Conservation (phyloP, 768 basidiomycete genomes). For the Epithele typhae region DNA sequence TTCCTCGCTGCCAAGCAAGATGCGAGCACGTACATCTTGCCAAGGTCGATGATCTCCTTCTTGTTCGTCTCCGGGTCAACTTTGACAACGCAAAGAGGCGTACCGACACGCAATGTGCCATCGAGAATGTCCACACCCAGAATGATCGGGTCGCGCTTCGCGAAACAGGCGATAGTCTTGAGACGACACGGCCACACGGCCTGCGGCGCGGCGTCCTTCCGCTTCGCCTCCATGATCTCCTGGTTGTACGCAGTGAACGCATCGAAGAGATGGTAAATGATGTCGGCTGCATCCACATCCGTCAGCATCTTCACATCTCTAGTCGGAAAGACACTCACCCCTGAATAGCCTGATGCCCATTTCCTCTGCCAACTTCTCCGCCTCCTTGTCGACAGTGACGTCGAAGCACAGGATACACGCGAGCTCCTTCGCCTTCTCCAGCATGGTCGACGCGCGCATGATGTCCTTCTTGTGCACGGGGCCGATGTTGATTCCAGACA, state of each 20-base stretch:
- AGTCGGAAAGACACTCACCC: slow-evolving; percentile 46
- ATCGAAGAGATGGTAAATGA: slow-evolving; percentile 98
- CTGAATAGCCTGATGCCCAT: slow-evolving; percentile 93
- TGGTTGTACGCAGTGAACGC: slow-evolving; percentile 92
- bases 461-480: slow-evolving; percentile 95
- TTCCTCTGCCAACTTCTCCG: slow-evolving; percentile 87
- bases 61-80: slow-evolving; percentile 83
- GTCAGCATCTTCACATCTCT: slow-evolving; percentile 3
- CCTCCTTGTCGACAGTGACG: slow-evolving; percentile 90
- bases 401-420: slow-evolving; percentile 97
- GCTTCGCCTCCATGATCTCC: slow-evolving; percentile 89
- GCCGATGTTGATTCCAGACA: slow-evolving; percentile 96
- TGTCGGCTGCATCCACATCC: slow-evolving; percentile 63
- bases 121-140: slow-evolving; percentile 95
- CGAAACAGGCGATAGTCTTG: slow-evolving; percentile 90
- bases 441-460: slow-evolving; percentile 88
- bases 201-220: slow-evolving; percentile 86
- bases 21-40: slow-evolving; percentile 73
- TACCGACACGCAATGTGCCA: slow-evolving; percentile 85
- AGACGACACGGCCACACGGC: slow-evolving; percentile 97
- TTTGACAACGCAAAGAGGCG: slow-evolving; percentile 93
- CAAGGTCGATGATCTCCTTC: slow-evolving; percentile 87
- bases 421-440: slow-evolving; percentile 93
- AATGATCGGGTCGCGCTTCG: slow-evolving; percentile 96
- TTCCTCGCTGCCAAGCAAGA: no score